Percentiles rank a stretch among this genome's conserved stretches.
phyloP scores from a whole-genome alignment of 768 basidiomycete species.

The Mycena venus region DNA sequence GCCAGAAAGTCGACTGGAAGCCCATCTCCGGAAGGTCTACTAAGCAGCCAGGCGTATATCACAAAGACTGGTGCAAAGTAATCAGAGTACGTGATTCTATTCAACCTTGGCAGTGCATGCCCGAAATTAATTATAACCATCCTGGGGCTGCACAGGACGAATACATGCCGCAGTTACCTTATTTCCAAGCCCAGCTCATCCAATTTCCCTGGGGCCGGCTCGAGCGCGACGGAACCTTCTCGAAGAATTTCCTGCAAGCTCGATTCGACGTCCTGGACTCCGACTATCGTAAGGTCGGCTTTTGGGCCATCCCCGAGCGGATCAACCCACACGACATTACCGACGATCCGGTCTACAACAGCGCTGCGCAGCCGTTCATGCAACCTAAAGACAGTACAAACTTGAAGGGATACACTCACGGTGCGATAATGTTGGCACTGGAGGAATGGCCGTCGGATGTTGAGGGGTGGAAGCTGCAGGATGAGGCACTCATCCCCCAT shows the following conservation, averaged over 20 bases:
- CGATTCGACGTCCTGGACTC: conserved; percentile 51
- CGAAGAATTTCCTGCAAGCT: conserved; percentile 48
- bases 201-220: conserved; percentile 59
- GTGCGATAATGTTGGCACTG: conserved; percentile 43
- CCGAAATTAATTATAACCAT: background rate
- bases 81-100: conserved; percentile 42
- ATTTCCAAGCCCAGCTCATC: conserved; percentile 47
- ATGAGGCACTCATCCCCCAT: conserved; percentile 43
- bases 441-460: conserved; percentile 44
- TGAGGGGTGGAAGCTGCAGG: conserved; percentile 49
- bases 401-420: conserved; percentile 46
- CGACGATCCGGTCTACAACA: background rate
- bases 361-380: background rate
- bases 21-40: conserved; percentile 31
- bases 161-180: conserved; percentile 52
- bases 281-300: conserved; percentile 46
- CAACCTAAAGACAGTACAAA: background rate
- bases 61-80: conserved; percentile 47
- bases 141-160: conserved; percentile 18
- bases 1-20: conserved; percentile 53
- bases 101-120: background rate
- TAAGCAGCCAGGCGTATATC: conserved; percentile 35
- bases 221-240: conserved; percentile 56
- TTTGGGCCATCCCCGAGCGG: conserved; percentile 51
- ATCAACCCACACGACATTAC: conserved; percentile 41